Base-by-base conservation (phyloP, 202 grass and related monocot species). In the Elaeis oleifera region DNA sequence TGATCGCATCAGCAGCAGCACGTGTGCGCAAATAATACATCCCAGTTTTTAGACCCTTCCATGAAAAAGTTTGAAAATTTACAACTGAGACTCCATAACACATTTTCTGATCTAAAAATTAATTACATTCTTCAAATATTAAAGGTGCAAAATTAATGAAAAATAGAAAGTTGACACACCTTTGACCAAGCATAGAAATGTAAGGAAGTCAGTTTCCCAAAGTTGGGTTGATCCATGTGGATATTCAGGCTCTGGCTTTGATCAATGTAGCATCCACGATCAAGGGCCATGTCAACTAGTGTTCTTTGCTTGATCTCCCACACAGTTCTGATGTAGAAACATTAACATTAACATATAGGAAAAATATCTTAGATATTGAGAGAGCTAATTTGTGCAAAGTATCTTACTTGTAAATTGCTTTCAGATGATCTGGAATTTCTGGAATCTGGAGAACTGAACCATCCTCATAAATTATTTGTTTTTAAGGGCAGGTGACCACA, bases 251-350 rank as follows among this genome's bases (percentile, higher is more conserved):
- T 97, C 64, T 97, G 92, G 56, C 92, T 97, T 65, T 97, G 92
- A 69, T 97, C 92, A 51, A 97, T 97, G 25, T 86, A 97, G 68
- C 88, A 97, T 53, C 92, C 92, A 64, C 92, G 92, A 72, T 91
- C 92, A 57, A 91, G 76, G 11, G 92, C 92, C 92, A 97, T 97
- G 65, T 97, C 92, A 65, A 97, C 92, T 54, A 97, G 74, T 24
- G 87, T 97, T 82, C 85, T 97, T 81, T 97, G 92, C 82, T 97
- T 97, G 24, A 97, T 97, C 84, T 97, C 92, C 92, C 92, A 97
- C 49, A 97, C 92, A 44, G 92, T 97, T 73, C 92, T 96, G 68
- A 49, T 11, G 6, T 13, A 15, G 23, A 14, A 61, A 49, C 13
- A 27, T 20, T 71, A 11, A 53, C 21, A 69, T 31, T 44, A 27